Evolutionary conservation across 306 rosid species (phyloP).

Genomic region (Rubus idaeus): DNA sequence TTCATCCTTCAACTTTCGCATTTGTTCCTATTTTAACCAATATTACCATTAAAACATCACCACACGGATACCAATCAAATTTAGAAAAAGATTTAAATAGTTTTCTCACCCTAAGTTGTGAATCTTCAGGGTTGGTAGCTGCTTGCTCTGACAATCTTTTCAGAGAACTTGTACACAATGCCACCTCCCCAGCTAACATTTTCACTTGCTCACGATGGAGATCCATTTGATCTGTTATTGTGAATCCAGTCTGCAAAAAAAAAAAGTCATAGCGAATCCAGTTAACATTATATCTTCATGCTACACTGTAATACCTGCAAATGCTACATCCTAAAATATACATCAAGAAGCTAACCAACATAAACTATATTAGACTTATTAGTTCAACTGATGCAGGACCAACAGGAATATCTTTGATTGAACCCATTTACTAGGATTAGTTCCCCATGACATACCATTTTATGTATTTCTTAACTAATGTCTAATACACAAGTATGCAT

Average conservation of each 20-base stretch:
- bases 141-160: constrained; percentile 82
- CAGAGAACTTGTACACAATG: constrained; percentile 75
- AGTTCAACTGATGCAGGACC: background rate
- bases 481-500: background rate
- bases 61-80: constrained; percentile 19
- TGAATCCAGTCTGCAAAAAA: constrained; percentile 72
- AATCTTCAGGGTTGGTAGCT: constrained; percentile 59
- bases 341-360: background rate
- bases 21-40: constrained; percentile 52
- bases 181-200: constrained; percentile 91
- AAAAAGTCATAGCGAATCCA: constrained; percentile 15
- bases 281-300: constrained; percentile 12
- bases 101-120: constrained; percentile 58
- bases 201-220: constrained; percentile 85
- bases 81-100: constrained; percentile 18
- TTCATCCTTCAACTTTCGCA: constrained; percentile 70
- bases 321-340: background rate
- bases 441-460: too few species aligned
- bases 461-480: background rate
- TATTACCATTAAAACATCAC: constrained; percentile 28
- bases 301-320: background rate
- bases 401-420: too few species aligned
- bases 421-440: too few species aligned
- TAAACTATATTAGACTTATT: background rate
- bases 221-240: constrained; percentile 86